Evolutionary conservation across 2,329 filamentous ascomycete genomes (phyloP).

Genomic region (Hymenoscyphus infarciens): DNA sequence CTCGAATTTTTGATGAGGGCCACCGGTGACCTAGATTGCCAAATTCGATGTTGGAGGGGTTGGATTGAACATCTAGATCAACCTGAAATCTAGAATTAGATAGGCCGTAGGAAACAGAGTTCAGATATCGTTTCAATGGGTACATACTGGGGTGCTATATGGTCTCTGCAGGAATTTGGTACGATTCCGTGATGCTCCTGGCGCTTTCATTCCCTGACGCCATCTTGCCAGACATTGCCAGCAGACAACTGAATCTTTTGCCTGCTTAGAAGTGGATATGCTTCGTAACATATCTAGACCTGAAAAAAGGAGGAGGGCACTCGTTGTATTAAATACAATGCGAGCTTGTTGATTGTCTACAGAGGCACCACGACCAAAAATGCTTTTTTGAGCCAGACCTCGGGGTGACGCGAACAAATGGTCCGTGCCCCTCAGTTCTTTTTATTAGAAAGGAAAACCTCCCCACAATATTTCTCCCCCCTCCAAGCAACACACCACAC

Average conservation of each 20-base stretch:
- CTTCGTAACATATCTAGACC: slow-evolving; percentile 25
- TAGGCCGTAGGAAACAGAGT: not conserved
- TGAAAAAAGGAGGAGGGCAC: not conserved
- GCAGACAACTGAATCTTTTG: slow-evolving; percentile 24
- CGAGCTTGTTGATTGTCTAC: not conserved
- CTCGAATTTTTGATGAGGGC: slow-evolving; percentile 31
- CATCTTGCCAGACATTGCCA: slow-evolving; percentile 28
- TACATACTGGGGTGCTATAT: not conserved
- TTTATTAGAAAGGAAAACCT: not conserved
- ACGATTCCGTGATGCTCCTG: not conserved
- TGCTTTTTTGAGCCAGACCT: not conserved
- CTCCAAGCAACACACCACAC: not conserved
- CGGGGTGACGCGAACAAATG: not conserved
- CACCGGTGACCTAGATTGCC: not conserved
- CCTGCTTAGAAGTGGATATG: slow-evolving; percentile 15
- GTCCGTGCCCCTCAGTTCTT: not conserved
- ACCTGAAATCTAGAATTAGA: not conserved
- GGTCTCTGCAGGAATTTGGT: not conserved
- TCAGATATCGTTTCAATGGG: too few relatives aligned
- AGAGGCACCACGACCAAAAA: not conserved
- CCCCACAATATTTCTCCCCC: not conserved
- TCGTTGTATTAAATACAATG: not conserved
- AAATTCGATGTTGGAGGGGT: not conserved
- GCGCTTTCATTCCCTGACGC: not conserved
- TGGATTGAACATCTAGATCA: not conserved